Percentiles rank a stretch among this genome's conserved stretches.
phyloP scores from a whole-genome alignment of 2,329 filamentous ascomycete genomes.

The Seiridium cupressi region DNA sequence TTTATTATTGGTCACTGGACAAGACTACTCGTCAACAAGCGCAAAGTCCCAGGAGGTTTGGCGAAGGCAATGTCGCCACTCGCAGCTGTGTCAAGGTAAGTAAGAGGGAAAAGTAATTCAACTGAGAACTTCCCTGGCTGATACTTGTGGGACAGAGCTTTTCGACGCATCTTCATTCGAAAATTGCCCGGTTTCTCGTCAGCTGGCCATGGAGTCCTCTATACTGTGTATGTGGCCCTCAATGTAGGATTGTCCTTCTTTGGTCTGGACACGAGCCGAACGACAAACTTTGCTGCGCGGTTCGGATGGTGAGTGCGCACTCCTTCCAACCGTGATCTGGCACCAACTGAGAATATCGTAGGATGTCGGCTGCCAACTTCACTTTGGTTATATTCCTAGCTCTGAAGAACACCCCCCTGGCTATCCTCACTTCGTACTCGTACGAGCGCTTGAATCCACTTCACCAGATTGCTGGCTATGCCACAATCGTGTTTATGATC shows the following conservation, averaged over 20 bases:
- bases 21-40: slow-evolving; percentile 3
- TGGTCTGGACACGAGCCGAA: slow-evolving; percentile 17
- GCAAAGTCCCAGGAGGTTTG: neutral
- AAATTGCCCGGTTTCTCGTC: slow-evolving; percentile 36
- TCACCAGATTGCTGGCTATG: slow-evolving; percentile 44
- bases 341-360: slow-evolving; percentile 19
- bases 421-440: slow-evolving; percentile 38
- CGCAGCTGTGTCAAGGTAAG: slow-evolving; percentile 10
- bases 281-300: slow-evolving; percentile 26
- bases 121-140: neutral
- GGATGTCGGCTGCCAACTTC: slow-evolving; percentile 45
- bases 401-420: slow-evolving; percentile 47
- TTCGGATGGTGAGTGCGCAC: slow-evolving; percentile 25
- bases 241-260: slow-evolving; percentile 33
- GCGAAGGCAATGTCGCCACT: slow-evolving; percentile 10
- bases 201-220: slow-evolving; percentile 33
- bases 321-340: neutral
- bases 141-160: slow-evolving; percentile 1
- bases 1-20: slow-evolving; percentile 14
- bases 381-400: slow-evolving; percentile 44
- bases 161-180: slow-evolving; percentile 22
- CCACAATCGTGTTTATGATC: slow-evolving; percentile 32
- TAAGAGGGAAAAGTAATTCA: neutral
- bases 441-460: slow-evolving; percentile 46
- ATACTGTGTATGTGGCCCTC: slow-evolving; percentile 29